phyloP scores from a whole-genome alignment of 1,284 basidiomycete species.

The Trichosporon sp. region DNA sequence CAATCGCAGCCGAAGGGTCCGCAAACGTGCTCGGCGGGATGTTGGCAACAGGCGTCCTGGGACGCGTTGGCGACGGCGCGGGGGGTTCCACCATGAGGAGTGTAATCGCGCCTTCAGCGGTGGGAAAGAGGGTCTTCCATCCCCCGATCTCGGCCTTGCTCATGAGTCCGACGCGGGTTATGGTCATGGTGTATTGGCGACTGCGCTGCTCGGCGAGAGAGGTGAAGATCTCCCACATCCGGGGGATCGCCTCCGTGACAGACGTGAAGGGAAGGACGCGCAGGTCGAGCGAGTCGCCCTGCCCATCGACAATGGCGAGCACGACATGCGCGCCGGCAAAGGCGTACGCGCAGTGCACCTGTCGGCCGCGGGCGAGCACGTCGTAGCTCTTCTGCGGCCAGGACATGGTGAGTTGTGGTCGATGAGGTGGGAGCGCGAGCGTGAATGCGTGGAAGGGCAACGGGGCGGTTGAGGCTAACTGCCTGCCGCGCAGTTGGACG shows the following conservation, averaged over 20 bases:
- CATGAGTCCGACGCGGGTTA: slow-evolving; percentile 37
- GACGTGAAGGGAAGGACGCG: slow-evolving; percentile 19
- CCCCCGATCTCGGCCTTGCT: slow-evolving; percentile 38
- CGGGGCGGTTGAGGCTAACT: slow-evolving; percentile 27
- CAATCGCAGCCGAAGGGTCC: slow-evolving; percentile 41
- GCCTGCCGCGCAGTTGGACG: slow-evolving; percentile 34
- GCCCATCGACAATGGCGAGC: slow-evolving; percentile 37
- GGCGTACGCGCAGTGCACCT: slow-evolving; percentile 41
- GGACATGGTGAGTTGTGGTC: slow-evolving; percentile 41
- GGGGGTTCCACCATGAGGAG: slow-evolving; percentile 34
- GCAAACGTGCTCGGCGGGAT: slow-evolving; percentile 35
- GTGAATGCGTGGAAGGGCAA: slow-evolving; percentile 44
- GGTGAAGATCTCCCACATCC: slow-evolving; percentile 51
- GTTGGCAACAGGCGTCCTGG: slow-evolving; percentile 32
- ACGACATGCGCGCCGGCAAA: slow-evolving; percentile 31
- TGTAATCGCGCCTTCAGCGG: slow-evolving; percentile 27
- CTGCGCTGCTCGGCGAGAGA: slow-evolving; percentile 60
- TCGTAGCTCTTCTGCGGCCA: slow-evolving; percentile 50
- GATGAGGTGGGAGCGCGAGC: slow-evolving; percentile 34
- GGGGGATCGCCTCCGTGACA: slow-evolving; percentile 20
- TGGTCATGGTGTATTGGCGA: slow-evolving; percentile 39
- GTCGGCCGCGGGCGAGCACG: slow-evolving; percentile 44
- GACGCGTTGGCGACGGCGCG: neutral
- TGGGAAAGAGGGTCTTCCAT: slow-evolving; percentile 32
- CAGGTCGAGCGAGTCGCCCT: slow-evolving; percentile 42